Conservation (phyloP, 2,329 filamentous ascomycete species). For the Penicillium sp. region DNA sequence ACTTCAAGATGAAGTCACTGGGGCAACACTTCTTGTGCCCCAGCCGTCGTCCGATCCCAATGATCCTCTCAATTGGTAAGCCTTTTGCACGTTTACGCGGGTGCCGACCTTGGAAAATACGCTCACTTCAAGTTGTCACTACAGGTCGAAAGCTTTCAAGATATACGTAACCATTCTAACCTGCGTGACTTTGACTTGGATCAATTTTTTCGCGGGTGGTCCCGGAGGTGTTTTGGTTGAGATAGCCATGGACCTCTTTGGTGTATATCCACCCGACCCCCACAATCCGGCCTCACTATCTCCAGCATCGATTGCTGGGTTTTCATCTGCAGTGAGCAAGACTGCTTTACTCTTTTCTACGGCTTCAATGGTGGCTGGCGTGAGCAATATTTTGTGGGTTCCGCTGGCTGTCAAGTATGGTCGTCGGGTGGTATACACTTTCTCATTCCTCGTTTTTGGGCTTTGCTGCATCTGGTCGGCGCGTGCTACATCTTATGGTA, state of each 20-base stretch:
- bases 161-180: not conserved
- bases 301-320: not conserved
- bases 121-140: not conserved
- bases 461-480: not conserved
- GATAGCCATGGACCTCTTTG: not conserved
- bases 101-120: not conserved
- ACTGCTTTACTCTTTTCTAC: not conserved
- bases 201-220: not conserved
- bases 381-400: not conserved
- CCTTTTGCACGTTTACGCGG: not conserved
- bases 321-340: not conserved
- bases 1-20: not conserved
- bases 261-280: not conserved
- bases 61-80: not conserved
- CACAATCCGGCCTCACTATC: not conserved
- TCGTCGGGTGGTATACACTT: not conserved
- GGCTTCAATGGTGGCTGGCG: not conserved
- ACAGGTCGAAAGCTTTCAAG: not conserved
- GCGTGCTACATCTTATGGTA: not conserved
- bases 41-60: not conserved
- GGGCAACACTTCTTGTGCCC: not conserved
- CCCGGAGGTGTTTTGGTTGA: not conserved
- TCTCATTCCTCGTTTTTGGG: not conserved
- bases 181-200: not conserved
- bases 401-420: not conserved